Base-by-base conservation (phyloP, 306 rosid species). In the Herpetospermum pedunculosum region DNA sequence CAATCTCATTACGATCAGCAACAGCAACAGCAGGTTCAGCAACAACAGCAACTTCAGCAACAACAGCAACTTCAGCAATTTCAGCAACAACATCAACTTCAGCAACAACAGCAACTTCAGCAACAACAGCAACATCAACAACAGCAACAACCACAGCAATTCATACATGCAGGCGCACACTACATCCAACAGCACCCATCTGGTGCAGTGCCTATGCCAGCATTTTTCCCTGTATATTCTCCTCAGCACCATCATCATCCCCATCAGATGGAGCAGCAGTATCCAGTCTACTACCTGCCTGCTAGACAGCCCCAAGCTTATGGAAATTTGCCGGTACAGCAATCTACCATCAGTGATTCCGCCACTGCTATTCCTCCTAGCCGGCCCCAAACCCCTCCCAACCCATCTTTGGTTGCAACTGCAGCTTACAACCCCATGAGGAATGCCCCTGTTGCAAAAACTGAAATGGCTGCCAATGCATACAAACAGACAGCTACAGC, bases 161-260 rank as follows among this genome's bases (percentile, higher is more conserved):
- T 77, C 74, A 79, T 94, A 0, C 98, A 86, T 4, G 76, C 81
- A 0, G 92, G 92, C 54, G 75, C 96, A 16, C 98, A 89, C 68
- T 94, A 85, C 85, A 79, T 91, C 68, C 97, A 86, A 47, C 97
- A 85, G 12, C 81, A 84, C 41, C 88, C 92, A 53, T 65, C 85
- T 32, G 92, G 87, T 37, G 68, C 85, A 2, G 58, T 84, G 63
- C 88, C 81, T 8, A 72, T 91, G 35, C 78, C 92, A 12, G 81
- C 97, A 14, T 94, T 86, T 60, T 94, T 80, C 82, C 96, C 95
- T 70, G 88, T 91, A 60, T 93, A 94, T 85, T 90, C 92, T 72
- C 76, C 97, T 70, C 97, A 90, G 84, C 98, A 85, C 59, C 94
- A 86, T 48, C 80, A 83, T 48, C 94, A 83, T 76, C 86, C 77